Evolutionary conservation across 371 early-diverging fungal genomes (phyloP).

Genomic region (Syncephalastrum racemosum): DNA sequence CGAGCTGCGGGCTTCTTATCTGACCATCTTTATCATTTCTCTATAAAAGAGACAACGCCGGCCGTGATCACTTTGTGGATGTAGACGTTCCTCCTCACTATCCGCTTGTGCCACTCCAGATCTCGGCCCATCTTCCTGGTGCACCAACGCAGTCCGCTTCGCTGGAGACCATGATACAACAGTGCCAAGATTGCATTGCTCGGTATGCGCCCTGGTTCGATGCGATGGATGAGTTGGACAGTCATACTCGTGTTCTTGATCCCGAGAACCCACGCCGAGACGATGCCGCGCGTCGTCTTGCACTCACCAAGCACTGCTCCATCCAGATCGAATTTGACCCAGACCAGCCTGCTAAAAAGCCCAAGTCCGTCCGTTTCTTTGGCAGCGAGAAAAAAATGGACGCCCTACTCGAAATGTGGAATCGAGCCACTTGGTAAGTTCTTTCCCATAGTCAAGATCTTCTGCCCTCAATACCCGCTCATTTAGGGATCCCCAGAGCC

Average conservation of each 20-base stretch:
- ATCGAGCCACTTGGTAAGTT: constrained; percentile 3
- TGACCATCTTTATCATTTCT: neutral
- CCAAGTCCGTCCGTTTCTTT: constrained; percentile 36
- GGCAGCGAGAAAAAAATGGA: constrained; percentile 35
- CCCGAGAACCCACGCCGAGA: constrained; percentile 34
- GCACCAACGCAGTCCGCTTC: constrained; percentile 7
- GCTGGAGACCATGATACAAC: neutral
- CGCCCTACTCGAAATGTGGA: constrained; percentile 25
- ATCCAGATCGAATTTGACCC: constrained; percentile 36
- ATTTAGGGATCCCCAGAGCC: constrained; percentile 6
- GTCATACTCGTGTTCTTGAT: constrained; percentile 36
- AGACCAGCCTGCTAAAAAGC: constrained; percentile 14
- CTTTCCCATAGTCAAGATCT: too few relatives aligned
- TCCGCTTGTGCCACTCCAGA: constrained; percentile 15
- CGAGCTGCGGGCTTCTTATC: neutral
- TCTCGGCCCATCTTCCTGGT: constrained; percentile 18
- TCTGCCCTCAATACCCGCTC: neutral
- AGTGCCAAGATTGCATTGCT: constrained; percentile 15
- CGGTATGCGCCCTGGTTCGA: constrained; percentile 21
- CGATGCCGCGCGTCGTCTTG: constrained; percentile 42
- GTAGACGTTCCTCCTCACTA: constrained; percentile 20
- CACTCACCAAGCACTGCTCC: constrained; percentile 44
- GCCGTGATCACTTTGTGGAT: constrained; percentile 18
- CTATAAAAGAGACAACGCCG: neutral
- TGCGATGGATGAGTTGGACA: constrained; percentile 44